Conservation (phyloP, 805 yeast genomes). For the Tetrapisispora taiwanensis region DNA sequence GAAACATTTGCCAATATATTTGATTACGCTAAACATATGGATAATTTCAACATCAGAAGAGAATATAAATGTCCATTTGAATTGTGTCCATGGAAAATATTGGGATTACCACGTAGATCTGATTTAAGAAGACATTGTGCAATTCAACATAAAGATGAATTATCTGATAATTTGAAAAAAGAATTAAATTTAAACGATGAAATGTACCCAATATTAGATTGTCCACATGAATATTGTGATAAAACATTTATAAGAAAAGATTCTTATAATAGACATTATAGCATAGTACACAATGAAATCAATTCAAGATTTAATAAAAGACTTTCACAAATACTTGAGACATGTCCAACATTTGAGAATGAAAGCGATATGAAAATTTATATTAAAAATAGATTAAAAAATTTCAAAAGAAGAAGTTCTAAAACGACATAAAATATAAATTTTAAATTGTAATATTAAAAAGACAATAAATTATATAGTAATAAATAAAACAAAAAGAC, state of each 20-base stretch:
- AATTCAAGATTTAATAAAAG: conserved; percentile 34
- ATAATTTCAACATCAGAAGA: conserved; percentile 31
- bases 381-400: conserved; percentile 8
- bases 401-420: conserved; percentile 1
- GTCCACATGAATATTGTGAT: conserved; percentile 33
- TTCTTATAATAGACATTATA: conserved; percentile 42
- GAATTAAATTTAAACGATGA: conserved; percentile 23
- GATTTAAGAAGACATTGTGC: conserved; percentile 43
- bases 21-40: conserved; percentile 36
- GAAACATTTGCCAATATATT: conserved; percentile 31
- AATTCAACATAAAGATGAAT: conserved; percentile 34
- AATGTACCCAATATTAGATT: conserved; percentile 23
- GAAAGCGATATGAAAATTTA: conserved; percentile 4
- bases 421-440: neutral
- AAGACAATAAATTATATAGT: neutral
- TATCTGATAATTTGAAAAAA: conserved; percentile 19
- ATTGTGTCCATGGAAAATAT: conserved; percentile 39
- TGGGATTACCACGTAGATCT: conserved; percentile 40
- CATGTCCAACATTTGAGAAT: conserved; percentile 13
- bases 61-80: conserved; percentile 37
- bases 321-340: conserved; percentile 17
- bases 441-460: neutral
- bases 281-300: conserved; percentile 38
- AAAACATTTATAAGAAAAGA: conserved; percentile 44
- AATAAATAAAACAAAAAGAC: neutral